A percentile compares a stretch with the other conserved stretches of the same genome.
Conservation (phyloP, 208 protist genomes). For the Herpetomonas tarakana region DNA sequence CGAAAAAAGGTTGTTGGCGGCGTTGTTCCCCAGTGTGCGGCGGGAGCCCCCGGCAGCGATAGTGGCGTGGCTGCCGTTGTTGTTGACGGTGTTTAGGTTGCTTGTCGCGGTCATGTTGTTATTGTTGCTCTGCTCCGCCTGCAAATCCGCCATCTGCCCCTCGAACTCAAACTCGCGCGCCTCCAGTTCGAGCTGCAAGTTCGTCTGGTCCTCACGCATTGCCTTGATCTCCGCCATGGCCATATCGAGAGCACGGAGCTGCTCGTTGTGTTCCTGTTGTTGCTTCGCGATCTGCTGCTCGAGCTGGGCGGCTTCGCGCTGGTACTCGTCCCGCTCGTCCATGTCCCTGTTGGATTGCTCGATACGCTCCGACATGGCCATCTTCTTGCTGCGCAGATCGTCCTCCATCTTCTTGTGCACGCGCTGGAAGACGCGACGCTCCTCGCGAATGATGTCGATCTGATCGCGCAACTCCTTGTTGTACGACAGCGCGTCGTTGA, state of each 20-base stretch:
- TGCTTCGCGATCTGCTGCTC: slow-evolving; percentile 71
- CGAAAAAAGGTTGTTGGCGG: not conserved
- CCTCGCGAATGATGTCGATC: slow-evolving; percentile 95
- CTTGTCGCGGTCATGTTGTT: slow-evolving; percentile 16
- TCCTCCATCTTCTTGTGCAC: slow-evolving; percentile 95
- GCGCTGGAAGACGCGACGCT: slow-evolving; percentile 96
- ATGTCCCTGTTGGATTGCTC: slow-evolving; percentile 94
- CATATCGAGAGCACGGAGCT: slow-evolving; percentile 71
- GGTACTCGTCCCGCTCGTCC: slow-evolving; percentile 92
- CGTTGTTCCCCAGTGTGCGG: not conserved
- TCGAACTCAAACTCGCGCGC: slow-evolving; percentile 81
- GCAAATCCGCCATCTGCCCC: slow-evolving; percentile 31
- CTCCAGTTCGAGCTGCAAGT: slow-evolving; percentile 82
- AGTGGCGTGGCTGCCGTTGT: not conserved
- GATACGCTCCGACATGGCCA: slow-evolving; percentile 93
- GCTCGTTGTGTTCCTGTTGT: slow-evolving; percentile 70
- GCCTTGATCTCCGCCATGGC: slow-evolving; percentile 88
- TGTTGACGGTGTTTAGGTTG: not conserved
- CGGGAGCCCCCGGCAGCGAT: not conserved
- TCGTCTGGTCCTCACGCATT: slow-evolving; percentile 83
- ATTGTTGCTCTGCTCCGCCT: slow-evolving; percentile 3
- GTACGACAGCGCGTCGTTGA: slow-evolving; percentile 94
- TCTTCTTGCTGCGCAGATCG: slow-evolving; percentile 92
- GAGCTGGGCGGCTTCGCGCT: slow-evolving; percentile 84
- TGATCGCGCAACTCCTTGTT: slow-evolving; percentile 95